phyloP scores from a whole-genome alignment of 495 filamentous ascomycete species.

The Elasticomyces elasticus region DNA sequence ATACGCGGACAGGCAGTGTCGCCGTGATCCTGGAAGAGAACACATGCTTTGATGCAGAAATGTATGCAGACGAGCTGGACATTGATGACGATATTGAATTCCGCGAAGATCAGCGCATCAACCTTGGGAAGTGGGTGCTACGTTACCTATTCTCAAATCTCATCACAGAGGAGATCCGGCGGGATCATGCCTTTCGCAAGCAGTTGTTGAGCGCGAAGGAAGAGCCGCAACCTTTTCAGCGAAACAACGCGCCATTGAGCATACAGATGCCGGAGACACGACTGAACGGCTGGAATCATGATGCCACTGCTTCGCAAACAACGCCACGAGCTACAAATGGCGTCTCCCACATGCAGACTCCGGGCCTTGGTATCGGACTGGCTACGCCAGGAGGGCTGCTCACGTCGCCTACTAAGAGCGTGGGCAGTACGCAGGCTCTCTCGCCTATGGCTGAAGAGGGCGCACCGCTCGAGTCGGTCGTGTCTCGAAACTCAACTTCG shows the following conservation, averaged over 20 bases:
- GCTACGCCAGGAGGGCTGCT: conserved; percentile 56
- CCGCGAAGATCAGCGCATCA: conserved; percentile 91
- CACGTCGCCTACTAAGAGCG: conserved; percentile 26
- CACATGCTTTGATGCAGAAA: conserved; percentile 94
- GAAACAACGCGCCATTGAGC: conserved; percentile 49
- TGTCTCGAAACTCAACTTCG: conserved; percentile 34
- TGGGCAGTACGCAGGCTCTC: conserved; percentile 31
- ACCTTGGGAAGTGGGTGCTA: conserved; percentile 93
- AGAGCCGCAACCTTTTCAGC: conserved; percentile 48
- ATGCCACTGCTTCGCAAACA: conserved; percentile 40
- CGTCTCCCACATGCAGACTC: conserved; percentile 49
- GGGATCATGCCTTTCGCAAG: conserved; percentile 64
- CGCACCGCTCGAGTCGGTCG: conserved; percentile 33
- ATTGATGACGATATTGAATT: conserved; percentile 66
- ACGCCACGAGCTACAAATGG: conserved; percentile 61
- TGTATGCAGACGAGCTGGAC: conserved; percentile 82
- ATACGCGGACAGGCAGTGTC: conserved; percentile 81
- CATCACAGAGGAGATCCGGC: conserved; percentile 77
- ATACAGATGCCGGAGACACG: conserved; percentile 52
- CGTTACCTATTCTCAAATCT: conserved; percentile 84
- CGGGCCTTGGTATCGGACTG: conserved; percentile 65
- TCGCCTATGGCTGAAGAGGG: conserved; percentile 45
- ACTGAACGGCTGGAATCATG: conserved; percentile 35
- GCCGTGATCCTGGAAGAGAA: conserved; percentile 88
- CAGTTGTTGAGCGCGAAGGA: conserved; percentile 47